Percentiles rank a stretch among this genome's conserved stretches.
These are phyloP conservation scores for Linum usitatissimum DNA, from an alignment of 345 rosid genomes.

Conservation along the genomic window DNA sequence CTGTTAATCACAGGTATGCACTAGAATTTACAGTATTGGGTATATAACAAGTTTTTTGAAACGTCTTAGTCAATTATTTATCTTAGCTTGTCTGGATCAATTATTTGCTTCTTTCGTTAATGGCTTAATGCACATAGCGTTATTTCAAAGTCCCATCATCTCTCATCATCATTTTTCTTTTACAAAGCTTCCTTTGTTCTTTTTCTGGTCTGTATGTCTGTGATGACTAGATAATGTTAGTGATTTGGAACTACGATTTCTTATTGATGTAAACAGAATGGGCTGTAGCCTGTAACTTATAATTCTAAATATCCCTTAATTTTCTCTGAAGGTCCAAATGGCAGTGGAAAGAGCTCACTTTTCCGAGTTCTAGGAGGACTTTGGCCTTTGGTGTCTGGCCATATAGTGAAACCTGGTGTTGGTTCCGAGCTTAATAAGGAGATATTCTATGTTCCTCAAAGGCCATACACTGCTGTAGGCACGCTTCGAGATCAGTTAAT, in stretches of 20 bases:
- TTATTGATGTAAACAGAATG: not conserved
- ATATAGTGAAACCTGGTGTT: conserved; percentile 91
- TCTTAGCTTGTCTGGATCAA: too few relatives aligned
- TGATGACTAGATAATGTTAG: not conserved
- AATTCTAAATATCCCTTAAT: conserved; percentile 1
- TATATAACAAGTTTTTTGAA: not conserved
- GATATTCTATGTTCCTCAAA: conserved; percentile 93
- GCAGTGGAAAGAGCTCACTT: conserved; percentile 99
- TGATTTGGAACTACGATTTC: not conserved
- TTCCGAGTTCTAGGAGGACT: conserved; percentile 98
- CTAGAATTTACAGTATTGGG: conserved; percentile 8
- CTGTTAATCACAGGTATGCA: conserved; percentile 90
- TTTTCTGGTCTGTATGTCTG: not conserved
- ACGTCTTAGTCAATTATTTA: too few relatives aligned
- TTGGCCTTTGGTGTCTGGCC: conserved; percentile 93
- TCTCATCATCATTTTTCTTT: not conserved
- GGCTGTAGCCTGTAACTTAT: too few relatives aligned
- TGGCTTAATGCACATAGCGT: too few relatives aligned
- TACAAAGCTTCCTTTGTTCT: not conserved
- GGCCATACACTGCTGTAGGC: conserved; percentile 98
- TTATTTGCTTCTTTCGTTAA: too few relatives aligned
- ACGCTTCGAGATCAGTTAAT: conserved; percentile 95
- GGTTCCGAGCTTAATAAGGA: conserved; percentile 99
- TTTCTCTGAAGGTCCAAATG: conserved; percentile 80
- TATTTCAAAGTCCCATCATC: not conserved